Evolutionary conservation across 2,329 filamentous ascomycete genomes (phyloP).

Genomic region (Colletotrichum sp.): DNA sequence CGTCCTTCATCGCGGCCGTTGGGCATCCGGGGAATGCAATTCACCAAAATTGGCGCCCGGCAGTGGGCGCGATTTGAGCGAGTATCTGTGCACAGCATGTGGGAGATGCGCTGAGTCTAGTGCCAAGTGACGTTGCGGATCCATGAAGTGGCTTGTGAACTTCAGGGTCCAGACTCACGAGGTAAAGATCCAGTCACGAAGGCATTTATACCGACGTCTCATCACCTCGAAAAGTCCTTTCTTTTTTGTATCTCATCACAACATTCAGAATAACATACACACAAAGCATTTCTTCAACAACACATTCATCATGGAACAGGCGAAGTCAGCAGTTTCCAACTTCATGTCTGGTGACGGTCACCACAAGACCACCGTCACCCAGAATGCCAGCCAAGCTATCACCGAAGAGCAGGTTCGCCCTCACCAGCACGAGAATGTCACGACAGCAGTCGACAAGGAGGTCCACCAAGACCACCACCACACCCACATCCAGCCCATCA

Average conservation of each 20-base stretch:
- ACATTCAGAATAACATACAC: accelerated
- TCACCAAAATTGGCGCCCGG: background rate
- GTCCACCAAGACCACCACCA: slow-evolving; percentile 76
- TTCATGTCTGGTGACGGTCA: slow-evolving; percentile 67
- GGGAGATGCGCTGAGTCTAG: background rate
- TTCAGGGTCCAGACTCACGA: background rate
- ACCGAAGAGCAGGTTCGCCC: slow-evolving; percentile 64
- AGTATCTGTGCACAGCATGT: background rate
- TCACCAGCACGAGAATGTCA: slow-evolving; percentile 64
- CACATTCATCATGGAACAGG: slow-evolving; percentile 61
- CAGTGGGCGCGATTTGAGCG: background rate
- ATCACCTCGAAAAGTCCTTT: background rate
- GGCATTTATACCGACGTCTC: background rate
- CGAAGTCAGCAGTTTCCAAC: slow-evolving; percentile 64
- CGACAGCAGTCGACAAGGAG: slow-evolving; percentile 69
- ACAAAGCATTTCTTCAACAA: background rate
- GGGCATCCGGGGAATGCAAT: background rate
- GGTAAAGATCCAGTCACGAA: background rate
- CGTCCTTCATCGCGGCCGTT: background rate
- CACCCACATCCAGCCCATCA: slow-evolving; percentile 69
- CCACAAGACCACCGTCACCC: slow-evolving; percentile 73
- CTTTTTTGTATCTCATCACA: background rate
- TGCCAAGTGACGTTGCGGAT: background rate
- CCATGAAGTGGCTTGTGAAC: background rate
- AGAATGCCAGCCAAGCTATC: slow-evolving; percentile 64